phyloP scores from a whole-genome alignment of 495 filamentous ascomycete species.

The Hypomontagnella submonticulosa region DNA sequence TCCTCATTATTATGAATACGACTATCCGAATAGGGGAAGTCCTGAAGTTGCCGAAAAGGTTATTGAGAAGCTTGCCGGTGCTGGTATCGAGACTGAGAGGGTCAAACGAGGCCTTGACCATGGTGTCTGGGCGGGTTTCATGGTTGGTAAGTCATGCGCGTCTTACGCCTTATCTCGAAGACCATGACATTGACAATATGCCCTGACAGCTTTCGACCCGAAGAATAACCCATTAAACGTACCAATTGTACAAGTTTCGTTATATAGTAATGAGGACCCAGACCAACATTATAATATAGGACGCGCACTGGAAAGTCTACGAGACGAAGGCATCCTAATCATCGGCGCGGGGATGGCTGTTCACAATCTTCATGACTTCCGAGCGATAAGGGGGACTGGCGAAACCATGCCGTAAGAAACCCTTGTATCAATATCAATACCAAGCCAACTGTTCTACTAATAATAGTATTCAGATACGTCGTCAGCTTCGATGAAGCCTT shows the following conservation, averaged over 20 bases:
- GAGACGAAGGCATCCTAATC: slow-evolving; percentile 73
- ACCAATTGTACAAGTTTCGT: slow-evolving; percentile 69
- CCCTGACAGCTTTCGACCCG: slow-evolving; percentile 55
- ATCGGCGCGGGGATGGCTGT: slow-evolving; percentile 78
- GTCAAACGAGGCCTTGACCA: slow-evolving; percentile 75
- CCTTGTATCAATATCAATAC: background rate
- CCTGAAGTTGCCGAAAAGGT: slow-evolving; percentile 68
- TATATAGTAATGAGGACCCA: slow-evolving; percentile 70
- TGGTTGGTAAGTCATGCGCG: slow-evolving; percentile 44
- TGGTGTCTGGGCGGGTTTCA: slow-evolving; percentile 73
- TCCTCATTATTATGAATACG: slow-evolving; percentile 58
- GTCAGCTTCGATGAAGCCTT: slow-evolving; percentile 73
- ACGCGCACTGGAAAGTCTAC: slow-evolving; percentile 66
- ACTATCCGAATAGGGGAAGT: slow-evolving; percentile 72
- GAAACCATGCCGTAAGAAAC: slow-evolving; percentile 52
- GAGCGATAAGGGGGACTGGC: slow-evolving; percentile 53
- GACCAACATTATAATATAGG: slow-evolving; percentile 72
- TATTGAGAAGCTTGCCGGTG: slow-evolving; percentile 59
- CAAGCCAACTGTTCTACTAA: too few species aligned
- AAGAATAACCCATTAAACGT: slow-evolving; percentile 12
- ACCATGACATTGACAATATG: slow-evolving; percentile 4
- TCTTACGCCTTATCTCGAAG: slow-evolving; percentile 10
- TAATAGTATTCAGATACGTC: slow-evolving; percentile 55
- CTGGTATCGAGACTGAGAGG: slow-evolving; percentile 67
- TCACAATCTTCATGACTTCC: slow-evolving; percentile 72